Percentiles rank a stretch among this genome's conserved stretches.
These are phyloP conservation scores for Solanum habrochaites DNA, from an alignment of 257 asterid genomes.

Conservation along the genomic window DNA sequence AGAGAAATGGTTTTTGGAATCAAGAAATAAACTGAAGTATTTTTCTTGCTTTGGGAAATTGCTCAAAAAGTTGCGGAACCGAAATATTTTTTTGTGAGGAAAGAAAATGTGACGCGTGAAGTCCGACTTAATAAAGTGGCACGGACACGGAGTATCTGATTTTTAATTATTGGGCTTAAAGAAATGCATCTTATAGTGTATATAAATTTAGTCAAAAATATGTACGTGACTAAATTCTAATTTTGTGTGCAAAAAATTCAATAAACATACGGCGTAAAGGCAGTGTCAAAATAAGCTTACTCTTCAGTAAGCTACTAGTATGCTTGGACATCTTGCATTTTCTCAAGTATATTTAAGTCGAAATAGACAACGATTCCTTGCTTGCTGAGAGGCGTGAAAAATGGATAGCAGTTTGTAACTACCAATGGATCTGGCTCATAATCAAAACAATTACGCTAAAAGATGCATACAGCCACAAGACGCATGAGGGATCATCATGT, in stretches of 20 bases:
- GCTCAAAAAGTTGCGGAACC: constrained; percentile 36
- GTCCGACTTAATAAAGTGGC: constrained; percentile 20
- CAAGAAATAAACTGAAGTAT: background rate
- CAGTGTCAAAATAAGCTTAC: no score
- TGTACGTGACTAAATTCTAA: no score
- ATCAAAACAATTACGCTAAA: no score
- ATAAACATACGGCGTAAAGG: no score
- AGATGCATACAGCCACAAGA: background rate
- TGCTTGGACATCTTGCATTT: no score
- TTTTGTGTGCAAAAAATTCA: no score
- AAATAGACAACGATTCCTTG: background rate
- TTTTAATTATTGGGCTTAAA: background rate
- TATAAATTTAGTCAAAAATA: no score
- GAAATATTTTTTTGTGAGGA: constrained; percentile 5
- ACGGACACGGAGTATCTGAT: background rate
- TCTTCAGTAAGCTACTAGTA: no score
- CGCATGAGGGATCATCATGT: background rate
- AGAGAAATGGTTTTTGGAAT: background rate
- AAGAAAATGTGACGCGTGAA: constrained; percentile 9
- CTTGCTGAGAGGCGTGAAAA: no score
- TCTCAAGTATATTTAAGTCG: no score
- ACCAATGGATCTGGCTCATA: background rate
- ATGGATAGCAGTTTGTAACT: no score
- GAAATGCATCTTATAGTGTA: background rate
- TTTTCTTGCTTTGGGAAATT: background rate